Evolutionary conservation across 1,284 basidiomycete genomes (phyloP), one percentile per base, ranked within the genome.

Genomic region (Amylostereum areolatum): DNA sequence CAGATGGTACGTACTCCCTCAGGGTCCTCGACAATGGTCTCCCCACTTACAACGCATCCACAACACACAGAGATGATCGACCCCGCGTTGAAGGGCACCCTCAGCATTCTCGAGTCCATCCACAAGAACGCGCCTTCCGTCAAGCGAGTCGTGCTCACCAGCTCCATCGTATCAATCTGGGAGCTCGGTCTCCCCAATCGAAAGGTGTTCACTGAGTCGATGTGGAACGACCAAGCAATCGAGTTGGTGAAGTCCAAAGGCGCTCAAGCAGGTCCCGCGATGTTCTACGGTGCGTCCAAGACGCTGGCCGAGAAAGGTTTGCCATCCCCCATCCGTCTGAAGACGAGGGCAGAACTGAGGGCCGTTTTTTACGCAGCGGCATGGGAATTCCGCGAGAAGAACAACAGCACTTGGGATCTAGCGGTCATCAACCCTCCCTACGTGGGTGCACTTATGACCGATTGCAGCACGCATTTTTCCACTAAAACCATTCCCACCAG

Each of bases 21-120:
- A 18, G 18, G 18, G 18, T 18, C 18, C 18, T 18, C 1, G 18
- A 18, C 18, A 18, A 18, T 18, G 18, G 18, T 18, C 18, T 18
- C 18, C 18, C 1, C 18, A 1, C 18, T 18, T 18, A 18, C 18
- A 18, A 18, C 18, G 18, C 18, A 18, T 18, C 18, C 18, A 18
- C 18, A 18, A 18, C 6, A 12, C 8, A 6, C 42, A 53, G 74
- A 68, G 25, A 53, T 70, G 24, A 68, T 73, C 52, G 52, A 57
- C 5, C 73, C 73, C 7, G 74, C 74, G 29, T 66, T 76, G 0
- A 59, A 66, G 8, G 74, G 73, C 10, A 75, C 74, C 1, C 49
- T 69, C 5, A 63, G 68, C 2, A 64, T 77, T 35, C 55, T 77
- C 27, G 56, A 66, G 28, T 47, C 54, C 1, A 46, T 45, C 5